Base-by-base conservation (phyloP, 495 filamentous ascomycete species). In the Tricharina praecox region DNA sequence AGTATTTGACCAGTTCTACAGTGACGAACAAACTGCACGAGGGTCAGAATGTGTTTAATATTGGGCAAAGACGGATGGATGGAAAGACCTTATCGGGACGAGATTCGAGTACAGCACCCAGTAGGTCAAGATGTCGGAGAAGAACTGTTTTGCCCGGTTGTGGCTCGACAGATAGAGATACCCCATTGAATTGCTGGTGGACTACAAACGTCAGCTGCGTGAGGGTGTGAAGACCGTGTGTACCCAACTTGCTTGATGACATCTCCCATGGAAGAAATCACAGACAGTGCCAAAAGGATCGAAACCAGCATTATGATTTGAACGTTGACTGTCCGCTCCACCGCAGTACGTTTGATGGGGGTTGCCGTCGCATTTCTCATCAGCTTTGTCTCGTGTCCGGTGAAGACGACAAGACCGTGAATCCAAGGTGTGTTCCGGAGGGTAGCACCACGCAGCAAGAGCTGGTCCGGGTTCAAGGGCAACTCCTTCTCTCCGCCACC, bases 21-120 rank as follows among this genome's bases (percentile, higher is more conserved):
- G 92, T 97, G 54, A 97, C 92, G 64, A 97, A 97, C 3, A 97
- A 78, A 53, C 58, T 61, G 37, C 13, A 35, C 9, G 24, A 48
- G 16, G 11, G 47, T 61, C 49, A 61, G 58, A 32, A 32, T 45
- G 28, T 13, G 16, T 19, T n/a, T n/a, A 33, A 37, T 25, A 21
- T 18, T 20, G n/a, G 8, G 23, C 18, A 28, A 18, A 44, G 44
- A 36, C 34, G 16, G 41, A 40, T 23, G 40, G 40, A 25, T 25
- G 9, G n/a, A 13, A 25, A 50, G 46, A 61, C 28, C 85, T 93
- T 60, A 97, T 96, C 11, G 90, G 90, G 47, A 97, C 88, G 46
- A 97, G 67, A 50, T 93, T 86, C 8, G 90, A 96, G 62, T 93
- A 97, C n/a, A 97, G 68, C 8, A 96, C 87, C 90, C 90, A 97